Evolutionary conservation across 441 rosid species (phyloP).

Genomic region (Biscutella laevigata): DNA sequence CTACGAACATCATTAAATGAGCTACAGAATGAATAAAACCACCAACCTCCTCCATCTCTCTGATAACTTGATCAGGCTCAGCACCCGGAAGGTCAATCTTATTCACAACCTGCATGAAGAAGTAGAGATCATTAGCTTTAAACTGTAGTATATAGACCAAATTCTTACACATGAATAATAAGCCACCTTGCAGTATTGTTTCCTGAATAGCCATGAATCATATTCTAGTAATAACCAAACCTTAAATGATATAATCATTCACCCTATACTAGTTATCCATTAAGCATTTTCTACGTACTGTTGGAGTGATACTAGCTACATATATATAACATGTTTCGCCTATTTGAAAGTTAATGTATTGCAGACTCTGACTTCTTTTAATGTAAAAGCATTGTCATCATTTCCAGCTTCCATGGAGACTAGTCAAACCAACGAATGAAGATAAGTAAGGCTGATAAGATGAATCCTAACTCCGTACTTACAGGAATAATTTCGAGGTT

Average conservation of each 20-base stretch:
- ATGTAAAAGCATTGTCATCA: neutral
- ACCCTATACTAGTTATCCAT: neutral
- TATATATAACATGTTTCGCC: neutral
- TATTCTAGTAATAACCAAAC: neutral
- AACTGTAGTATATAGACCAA: neutral
- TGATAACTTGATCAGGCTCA: slow-evolving; percentile 67
- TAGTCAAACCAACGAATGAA: neutral
- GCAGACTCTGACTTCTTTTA: neutral
- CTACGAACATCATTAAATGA: slow-evolving; percentile 10
- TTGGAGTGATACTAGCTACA: neutral
- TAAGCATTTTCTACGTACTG: neutral
- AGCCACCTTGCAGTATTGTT: neutral
- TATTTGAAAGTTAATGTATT: neutral
- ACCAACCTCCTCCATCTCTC: slow-evolving; percentile 98
- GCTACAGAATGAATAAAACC: slow-evolving; percentile 33
- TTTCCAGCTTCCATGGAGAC: neutral
- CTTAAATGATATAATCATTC: neutral
- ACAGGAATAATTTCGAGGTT: slow-evolving; percentile 94
- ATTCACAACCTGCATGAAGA: slow-evolving; percentile 63
- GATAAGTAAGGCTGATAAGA: neutral
- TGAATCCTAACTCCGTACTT: slow-evolving; percentile 29
- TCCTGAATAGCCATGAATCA: slow-evolving; percentile 1
- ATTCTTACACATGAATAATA: neutral
- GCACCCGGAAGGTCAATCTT: slow-evolving; percentile 99
- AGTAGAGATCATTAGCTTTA: slow-evolving; percentile 12